These are phyloP conservation scores for Cucurbita argyrosperma DNA, from an alignment of 306 rosid genomes.

Conservation along the genomic window DNA sequence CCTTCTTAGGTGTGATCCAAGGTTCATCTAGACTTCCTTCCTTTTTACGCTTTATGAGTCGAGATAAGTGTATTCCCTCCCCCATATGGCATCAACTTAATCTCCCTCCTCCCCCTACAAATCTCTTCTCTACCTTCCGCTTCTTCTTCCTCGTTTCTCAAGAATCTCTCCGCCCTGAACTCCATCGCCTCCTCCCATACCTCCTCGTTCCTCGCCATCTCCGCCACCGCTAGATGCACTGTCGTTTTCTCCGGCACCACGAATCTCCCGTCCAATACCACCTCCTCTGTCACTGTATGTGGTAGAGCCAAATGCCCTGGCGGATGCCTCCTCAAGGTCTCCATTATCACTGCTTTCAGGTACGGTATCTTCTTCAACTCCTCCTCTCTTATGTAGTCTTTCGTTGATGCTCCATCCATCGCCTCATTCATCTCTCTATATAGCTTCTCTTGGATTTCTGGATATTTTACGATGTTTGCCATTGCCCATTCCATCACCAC, in stretches of 20 bases:
- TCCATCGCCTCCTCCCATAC: conserved; percentile 8
- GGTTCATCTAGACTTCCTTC: too few relatives aligned
- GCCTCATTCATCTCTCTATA: background rate
- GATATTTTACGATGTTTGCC: conserved; percentile 4
- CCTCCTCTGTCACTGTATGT: background rate
- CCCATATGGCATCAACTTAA: conserved; percentile 6
- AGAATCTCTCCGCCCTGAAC: conserved; percentile 9
- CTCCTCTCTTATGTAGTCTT: background rate
- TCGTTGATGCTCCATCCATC: background rate
- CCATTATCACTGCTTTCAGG: conserved; percentile 10
- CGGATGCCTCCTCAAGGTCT: conserved; percentile 6
- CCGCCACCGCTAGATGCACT: background rate
- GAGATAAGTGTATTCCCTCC: background rate
- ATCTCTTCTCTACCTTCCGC: background rate
- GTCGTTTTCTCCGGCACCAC: conserved; percentile 1
- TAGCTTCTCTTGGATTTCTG: conserved; percentile 8
- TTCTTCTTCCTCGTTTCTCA: background rate
- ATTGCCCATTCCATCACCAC: conserved; percentile 10
- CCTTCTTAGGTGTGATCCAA: too few relatives aligned
- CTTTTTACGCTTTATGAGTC: too few relatives aligned
- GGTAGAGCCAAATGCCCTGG: conserved; percentile 4
- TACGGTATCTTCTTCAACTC: conserved; percentile 4
- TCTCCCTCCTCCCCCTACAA: background rate
- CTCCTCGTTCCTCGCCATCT: background rate
- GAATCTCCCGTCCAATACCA: background rate